These are phyloP conservation scores for Colletotrichum chrysophilum DNA, from an alignment of 2,329 filamentous ascomycete species.

Conservation along the genomic window DNA sequence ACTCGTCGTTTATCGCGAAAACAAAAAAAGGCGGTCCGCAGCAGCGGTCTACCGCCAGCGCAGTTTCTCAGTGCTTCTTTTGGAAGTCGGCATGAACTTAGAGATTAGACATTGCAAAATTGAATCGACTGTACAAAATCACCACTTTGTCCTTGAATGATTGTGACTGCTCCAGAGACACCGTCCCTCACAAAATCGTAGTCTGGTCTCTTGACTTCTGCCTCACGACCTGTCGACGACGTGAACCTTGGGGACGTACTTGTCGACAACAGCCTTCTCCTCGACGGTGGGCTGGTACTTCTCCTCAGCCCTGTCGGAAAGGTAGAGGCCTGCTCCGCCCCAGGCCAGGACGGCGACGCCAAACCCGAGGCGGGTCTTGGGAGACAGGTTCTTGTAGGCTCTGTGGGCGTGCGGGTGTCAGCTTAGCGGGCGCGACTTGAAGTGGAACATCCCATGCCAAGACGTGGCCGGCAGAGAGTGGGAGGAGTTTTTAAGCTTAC, in stretches of 20 bases:
- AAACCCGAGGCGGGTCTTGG: slow-evolving; percentile 73
- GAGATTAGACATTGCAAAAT: slow-evolving; percentile 15
- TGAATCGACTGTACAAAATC: not conserved
- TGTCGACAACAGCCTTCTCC: slow-evolving; percentile 72
- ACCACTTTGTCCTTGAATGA: not conserved
- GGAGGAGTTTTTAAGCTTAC: slow-evolving; percentile 15
- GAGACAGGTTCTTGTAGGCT: slow-evolving; percentile 73
- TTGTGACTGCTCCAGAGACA: not conserved
- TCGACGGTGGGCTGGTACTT: slow-evolving; percentile 73
- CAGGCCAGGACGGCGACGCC: slow-evolving; percentile 79
- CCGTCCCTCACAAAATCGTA: not conserved
- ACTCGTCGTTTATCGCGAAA: slow-evolving; percentile 5
- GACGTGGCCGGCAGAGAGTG: not conserved
- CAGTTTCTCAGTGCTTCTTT: not conserved
- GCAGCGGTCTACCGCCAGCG: not conserved
- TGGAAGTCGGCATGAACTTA: not conserved
- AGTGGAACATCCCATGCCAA: not conserved
- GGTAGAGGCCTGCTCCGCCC: slow-evolving; percentile 74
- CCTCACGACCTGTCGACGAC: slow-evolving; percentile 54
- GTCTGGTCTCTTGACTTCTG: not conserved
- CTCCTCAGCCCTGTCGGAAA: slow-evolving; percentile 76
- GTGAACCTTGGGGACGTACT: slow-evolving; percentile 66
- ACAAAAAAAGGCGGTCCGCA: not conserved
- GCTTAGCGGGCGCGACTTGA: not conserved
- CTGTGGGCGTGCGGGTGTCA: slow-evolving; percentile 41